phyloP scores from a whole-genome alignment of 148 eudicot genomes.

The Drosera capensis region DNA sequence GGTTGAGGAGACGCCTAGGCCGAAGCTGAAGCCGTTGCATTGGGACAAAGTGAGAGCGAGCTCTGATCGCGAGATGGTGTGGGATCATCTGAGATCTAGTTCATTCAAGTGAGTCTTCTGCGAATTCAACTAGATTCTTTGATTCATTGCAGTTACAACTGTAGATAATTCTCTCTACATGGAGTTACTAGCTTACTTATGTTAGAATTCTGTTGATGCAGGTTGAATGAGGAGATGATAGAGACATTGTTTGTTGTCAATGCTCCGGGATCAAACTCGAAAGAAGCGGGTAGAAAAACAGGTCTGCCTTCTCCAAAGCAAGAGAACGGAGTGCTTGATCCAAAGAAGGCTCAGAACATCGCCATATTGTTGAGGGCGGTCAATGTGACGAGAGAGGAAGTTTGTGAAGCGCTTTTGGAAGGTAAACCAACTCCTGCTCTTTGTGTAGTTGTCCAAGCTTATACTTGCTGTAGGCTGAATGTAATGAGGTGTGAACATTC shows the following conservation, averaged over 20 bases:
- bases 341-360: constrained; percentile 91
- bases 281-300: constrained; percentile 30
- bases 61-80: constrained; percentile 92
- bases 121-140: not conserved
- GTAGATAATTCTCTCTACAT: not conserved
- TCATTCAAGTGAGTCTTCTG: constrained; percentile 61
- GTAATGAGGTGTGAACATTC: too few species aligned
- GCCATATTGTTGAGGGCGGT: constrained; percentile 80
- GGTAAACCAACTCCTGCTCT: constrained; percentile 24
- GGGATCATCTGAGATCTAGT: constrained; percentile 95
- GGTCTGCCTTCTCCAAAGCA: constrained; percentile 33
- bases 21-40: constrained; percentile 81
- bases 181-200: not conserved
- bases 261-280: constrained; percentile 30
- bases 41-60: constrained; percentile 99
- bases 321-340: constrained; percentile 82
- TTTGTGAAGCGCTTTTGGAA: constrained; percentile 86
- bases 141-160: not conserved
- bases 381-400: constrained; percentile 82
- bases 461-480: too few species aligned
- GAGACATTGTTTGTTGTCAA: constrained; percentile 82
- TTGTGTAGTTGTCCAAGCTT: too few species aligned
- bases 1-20: constrained; percentile 47
- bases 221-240: constrained; percentile 95
- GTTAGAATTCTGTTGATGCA: constrained; percentile 16